A percentile compares a stretch with the other conserved stretches of the same genome.
Conservation (phyloP, 495 filamentous ascomycete genomes). For the Penicillium paxilli region DNA sequence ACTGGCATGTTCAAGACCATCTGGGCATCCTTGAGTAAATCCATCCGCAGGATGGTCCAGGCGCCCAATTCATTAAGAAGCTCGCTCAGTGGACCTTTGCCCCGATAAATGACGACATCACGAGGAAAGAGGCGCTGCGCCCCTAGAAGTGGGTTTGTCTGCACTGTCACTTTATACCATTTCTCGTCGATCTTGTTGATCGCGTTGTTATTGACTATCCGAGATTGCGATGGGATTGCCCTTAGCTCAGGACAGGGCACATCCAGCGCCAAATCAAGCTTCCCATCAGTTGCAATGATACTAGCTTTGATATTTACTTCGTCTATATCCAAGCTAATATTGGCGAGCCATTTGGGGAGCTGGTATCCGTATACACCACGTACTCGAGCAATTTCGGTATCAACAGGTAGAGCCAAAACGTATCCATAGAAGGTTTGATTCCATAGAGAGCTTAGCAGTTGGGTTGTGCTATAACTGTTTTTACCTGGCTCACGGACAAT, state of each 20-base stretch:
- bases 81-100: not conserved
- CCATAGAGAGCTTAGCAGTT: slow-evolving; percentile 12
- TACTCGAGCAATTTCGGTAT: slow-evolving; percentile 16
- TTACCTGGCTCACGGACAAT: slow-evolving; percentile 13
- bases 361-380: slow-evolving; percentile 14
- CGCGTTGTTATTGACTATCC: slow-evolving; percentile 9
- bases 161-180: slow-evolving; percentile 9
- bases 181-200: slow-evolving; percentile 14
- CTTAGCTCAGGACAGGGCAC: slow-evolving; percentile 6
- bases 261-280: not conserved
- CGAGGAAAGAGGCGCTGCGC: not conserved
- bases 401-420: slow-evolving; percentile 12
- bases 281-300: slow-evolving; percentile 6
- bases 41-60: slow-evolving; percentile 9
- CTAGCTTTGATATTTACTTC: not conserved
- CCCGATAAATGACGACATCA: not conserved
- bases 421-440: slow-evolving; percentile 15
- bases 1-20: slow-evolving; percentile 14
- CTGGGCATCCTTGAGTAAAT: slow-evolving; percentile 14
- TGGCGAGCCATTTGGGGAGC: slow-evolving; percentile 9
- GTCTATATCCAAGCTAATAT: slow-evolving; percentile 11
- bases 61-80: slow-evolving; percentile 9
- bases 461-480: slow-evolving; percentile 9
- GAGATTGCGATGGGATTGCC: slow-evolving; percentile 10
- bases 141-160: slow-evolving; percentile 11